Percentiles rank a stretch among this genome's conserved stretches.
phyloP scores from a whole-genome alignment of 441 rosid genomes.

The Bruguiera hainesii region DNA sequence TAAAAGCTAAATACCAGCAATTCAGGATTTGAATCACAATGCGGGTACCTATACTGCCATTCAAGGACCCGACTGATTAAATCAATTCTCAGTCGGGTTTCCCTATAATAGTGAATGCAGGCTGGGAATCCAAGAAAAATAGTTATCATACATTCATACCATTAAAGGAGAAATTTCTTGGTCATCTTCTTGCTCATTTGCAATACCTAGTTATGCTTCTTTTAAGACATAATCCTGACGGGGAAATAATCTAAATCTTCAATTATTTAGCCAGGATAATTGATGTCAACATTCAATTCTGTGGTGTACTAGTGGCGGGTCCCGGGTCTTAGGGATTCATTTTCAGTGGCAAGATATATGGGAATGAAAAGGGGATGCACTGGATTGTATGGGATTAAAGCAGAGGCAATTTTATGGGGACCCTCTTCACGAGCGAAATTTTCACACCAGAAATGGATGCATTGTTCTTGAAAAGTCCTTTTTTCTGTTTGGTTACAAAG shows the following conservation, averaged over 20 bases:
- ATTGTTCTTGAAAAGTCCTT: conserved; percentile 27
- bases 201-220: too few species aligned
- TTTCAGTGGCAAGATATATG: background rate
- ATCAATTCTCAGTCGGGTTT: too few species aligned
- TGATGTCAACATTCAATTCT: background rate
- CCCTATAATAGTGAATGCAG: too few species aligned
- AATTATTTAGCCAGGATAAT: background rate
- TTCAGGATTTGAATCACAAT: background rate
- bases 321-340: background rate
- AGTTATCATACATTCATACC: too few species aligned
- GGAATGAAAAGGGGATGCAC: background rate
- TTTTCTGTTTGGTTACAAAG: conserved; percentile 33
- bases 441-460: conserved; percentile 21
- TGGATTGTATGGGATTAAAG: conserved; percentile 18
- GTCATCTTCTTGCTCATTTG: too few species aligned
- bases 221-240: background rate
- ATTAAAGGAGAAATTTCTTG: too few species aligned
- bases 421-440: conserved; percentile 31
- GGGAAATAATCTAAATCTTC: background rate
- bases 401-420: conserved; percentile 20
- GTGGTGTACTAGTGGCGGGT: too few species aligned
- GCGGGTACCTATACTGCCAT: too few species aligned
- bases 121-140: too few species aligned
- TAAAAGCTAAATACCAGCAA: background rate
- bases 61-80: too few species aligned